Evolutionary conservation across 768 basidiomycete genomes (phyloP), one percentile per base, ranked within the genome.

Genomic region (Antrodiella citrinella): DNA sequence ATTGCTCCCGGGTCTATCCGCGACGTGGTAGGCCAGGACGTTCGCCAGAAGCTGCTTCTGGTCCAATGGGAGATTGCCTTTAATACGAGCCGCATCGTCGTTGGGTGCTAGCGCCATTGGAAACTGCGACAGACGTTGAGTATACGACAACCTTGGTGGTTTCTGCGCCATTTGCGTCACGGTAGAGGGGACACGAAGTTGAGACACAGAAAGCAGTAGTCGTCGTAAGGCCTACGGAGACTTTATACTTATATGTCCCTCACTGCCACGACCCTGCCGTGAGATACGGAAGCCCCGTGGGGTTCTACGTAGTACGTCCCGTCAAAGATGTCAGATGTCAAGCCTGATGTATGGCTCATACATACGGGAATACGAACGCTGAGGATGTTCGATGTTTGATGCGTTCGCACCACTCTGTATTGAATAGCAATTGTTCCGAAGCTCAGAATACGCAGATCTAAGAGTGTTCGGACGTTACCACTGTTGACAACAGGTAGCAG

Each of bases 41-140:
- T 62, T 64, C 25, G 53, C 55, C 4, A 45, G 43, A 9, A 60
- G 54, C 35, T 52, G 51, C 25, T 59, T 60, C 25, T 47, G 25
- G 18, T 60, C 57, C 2, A 49, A n/a, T 0, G 55, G 15, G 24
- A 61, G 26, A 50, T 60, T 62, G 18, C 57, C 59, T 38, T 52
- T 51, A n/a, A 64, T 55, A 1, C 39, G 21, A 0, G 55, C 45
- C 2, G 56, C 35, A 47, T 60, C 55, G 30, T 62, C 48, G 42
- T 64, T 64, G n/a, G 60, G 62, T 2, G 54, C 30, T 12, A 54
- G 53, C 2, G 62, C 62, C 23, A 51, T 44, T 3, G 60, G 60
- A 45, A 57, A 54, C 19, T 54, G 11, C n/a, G 56, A 52, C 30
- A 35, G 15, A 35, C 30, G 30, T n/a, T n/a, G 35, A 38, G 10